phyloP scores from a whole-genome alignment of 768 basidiomycete species.

The Lepiota venenata region DNA sequence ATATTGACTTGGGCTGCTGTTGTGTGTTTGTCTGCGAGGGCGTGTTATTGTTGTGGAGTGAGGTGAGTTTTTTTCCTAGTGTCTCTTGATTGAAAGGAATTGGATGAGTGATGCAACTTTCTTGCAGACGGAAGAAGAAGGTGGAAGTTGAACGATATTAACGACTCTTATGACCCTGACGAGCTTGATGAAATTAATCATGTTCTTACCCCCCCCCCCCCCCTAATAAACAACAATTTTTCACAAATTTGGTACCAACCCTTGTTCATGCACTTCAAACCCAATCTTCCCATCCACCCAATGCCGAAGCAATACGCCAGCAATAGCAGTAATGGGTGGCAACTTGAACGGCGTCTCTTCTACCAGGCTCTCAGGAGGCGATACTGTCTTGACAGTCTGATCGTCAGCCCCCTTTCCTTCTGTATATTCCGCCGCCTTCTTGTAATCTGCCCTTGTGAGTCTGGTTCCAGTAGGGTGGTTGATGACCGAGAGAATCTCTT shows the following conservation, averaged over 20 bases:
- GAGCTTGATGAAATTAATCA: background rate
- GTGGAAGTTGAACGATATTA: background rate
- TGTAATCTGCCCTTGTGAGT: slow-evolving; percentile 47
- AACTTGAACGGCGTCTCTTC: slow-evolving; percentile 61
- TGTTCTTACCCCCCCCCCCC: background rate
- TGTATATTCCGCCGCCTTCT: slow-evolving; percentile 39
- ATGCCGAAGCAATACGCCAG: slow-evolving; percentile 79
- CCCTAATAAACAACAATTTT: background rate
- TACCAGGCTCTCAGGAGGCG: slow-evolving; percentile 20
- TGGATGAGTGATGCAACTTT: too few species aligned
- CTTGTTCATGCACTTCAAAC: slow-evolving; percentile 19
- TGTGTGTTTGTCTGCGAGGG: slow-evolving; percentile 56
- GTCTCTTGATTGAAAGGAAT: background rate
- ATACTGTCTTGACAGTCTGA: slow-evolving; percentile 17
- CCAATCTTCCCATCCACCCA: slow-evolving; percentile 67
- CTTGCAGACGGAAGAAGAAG: slow-evolving; percentile 5
- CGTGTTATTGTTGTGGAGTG: slow-evolving; percentile 70
- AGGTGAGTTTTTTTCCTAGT: slow-evolving; percentile 16
- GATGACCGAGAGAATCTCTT: slow-evolving; percentile 65
- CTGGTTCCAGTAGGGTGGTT: slow-evolving; percentile 48
- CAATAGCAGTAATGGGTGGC: slow-evolving; percentile 77
- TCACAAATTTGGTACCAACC: slow-evolving; percentile 1
- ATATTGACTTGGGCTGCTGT: slow-evolving; percentile 59
- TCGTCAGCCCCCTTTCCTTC: slow-evolving; percentile 29
- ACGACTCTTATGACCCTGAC: background rate